phyloP scores from a whole-genome alignment of 2,329 filamentous ascomycete species.

The Diplodia scrobiculata region DNA sequence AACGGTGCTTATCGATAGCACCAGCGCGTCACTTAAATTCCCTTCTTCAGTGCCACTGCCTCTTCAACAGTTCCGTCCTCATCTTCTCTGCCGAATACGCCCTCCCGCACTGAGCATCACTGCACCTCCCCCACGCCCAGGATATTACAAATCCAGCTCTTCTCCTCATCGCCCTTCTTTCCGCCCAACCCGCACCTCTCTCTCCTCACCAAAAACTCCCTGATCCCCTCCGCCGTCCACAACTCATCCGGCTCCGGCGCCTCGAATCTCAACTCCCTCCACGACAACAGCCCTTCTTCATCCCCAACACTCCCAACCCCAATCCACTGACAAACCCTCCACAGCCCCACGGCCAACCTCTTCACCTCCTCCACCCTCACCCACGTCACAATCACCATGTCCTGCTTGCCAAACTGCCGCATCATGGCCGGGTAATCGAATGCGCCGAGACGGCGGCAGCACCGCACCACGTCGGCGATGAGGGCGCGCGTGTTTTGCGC shows the following conservation, averaged over 20 bases:
- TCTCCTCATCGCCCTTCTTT: slow-evolving; percentile 1
- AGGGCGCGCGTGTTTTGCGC: background rate
- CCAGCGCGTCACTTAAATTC: too few relatives aligned
- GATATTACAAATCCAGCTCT: slow-evolving; percentile 7
- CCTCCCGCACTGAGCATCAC: background rate
- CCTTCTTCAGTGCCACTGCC: too few relatives aligned
- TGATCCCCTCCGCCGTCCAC: slow-evolving; percentile 20
- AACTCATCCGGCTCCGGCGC: slow-evolving; percentile 16
- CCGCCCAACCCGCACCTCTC: slow-evolving; percentile 12
- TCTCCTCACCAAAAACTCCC: slow-evolving; percentile 16
- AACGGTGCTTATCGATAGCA: background rate
- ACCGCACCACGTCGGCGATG: slow-evolving; percentile 7
- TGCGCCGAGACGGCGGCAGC: slow-evolving; percentile 1
- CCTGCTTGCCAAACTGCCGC: background rate
- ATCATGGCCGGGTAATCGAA: slow-evolving; percentile 9
- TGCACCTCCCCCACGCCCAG: background rate
- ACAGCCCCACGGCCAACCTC: slow-evolving; percentile 16
- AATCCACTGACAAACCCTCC: background rate
- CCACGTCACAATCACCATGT: slow-evolving; percentile 4
- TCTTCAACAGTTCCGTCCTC: background rate
- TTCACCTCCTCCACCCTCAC: slow-evolving; percentile 17
- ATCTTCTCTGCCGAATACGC: too few relatives aligned
- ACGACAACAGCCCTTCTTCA: background rate
- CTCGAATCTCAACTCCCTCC: slow-evolving; percentile 11
- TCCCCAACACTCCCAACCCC: background rate